A percentile compares a stretch with the other conserved stretches of the same genome.
These are phyloP conservation scores for Lachnellula suecica DNA, from an alignment of 2,329 filamentous ascomycete genomes.

Conservation along the genomic window DNA sequence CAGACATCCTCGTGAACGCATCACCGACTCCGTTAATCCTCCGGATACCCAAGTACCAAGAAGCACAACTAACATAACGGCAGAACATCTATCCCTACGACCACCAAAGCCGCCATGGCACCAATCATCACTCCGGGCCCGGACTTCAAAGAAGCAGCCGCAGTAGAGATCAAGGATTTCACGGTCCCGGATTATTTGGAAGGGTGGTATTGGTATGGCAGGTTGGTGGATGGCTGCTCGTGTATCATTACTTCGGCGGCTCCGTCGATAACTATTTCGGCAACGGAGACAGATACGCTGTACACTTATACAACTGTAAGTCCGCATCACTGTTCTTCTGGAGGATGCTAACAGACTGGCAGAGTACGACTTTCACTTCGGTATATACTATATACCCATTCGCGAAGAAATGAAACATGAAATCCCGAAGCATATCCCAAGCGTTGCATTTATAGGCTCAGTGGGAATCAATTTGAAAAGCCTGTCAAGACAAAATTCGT, in stretches of 20 bases:
- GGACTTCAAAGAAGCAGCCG: neutral
- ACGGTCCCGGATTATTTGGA: slow-evolving; percentile 14
- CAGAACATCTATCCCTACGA: neutral
- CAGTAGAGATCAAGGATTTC: slow-evolving; percentile 2
- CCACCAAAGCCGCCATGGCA: neutral
- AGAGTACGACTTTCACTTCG: slow-evolving; percentile 15
- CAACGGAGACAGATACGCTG: slow-evolving; percentile 8
- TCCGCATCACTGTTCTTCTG: neutral
- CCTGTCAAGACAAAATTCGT: neutral
- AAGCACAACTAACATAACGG: too few relatives aligned
- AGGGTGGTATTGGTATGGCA: slow-evolving; percentile 15
- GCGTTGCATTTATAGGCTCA: neutral
- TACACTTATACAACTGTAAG: slow-evolving; percentile 9
- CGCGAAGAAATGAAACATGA: slow-evolving; percentile 8
- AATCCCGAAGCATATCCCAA: neutral
- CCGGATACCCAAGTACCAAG: too few relatives aligned
- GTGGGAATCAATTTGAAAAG: neutral
- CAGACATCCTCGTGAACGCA: slow-evolving; percentile 2
- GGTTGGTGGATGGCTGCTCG: slow-evolving; percentile 11
- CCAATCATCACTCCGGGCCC: slow-evolving; percentile 1
- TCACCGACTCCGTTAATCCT: neutral
- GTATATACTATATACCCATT: slow-evolving; percentile 15
- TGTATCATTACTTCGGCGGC: slow-evolving; percentile 15
- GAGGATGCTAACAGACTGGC: neutral
- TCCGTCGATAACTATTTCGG: slow-evolving; percentile 2